These are phyloP conservation scores for Brassica rapa DNA, from an alignment of 345 rosid genomes.

Conservation along the genomic window DNA sequence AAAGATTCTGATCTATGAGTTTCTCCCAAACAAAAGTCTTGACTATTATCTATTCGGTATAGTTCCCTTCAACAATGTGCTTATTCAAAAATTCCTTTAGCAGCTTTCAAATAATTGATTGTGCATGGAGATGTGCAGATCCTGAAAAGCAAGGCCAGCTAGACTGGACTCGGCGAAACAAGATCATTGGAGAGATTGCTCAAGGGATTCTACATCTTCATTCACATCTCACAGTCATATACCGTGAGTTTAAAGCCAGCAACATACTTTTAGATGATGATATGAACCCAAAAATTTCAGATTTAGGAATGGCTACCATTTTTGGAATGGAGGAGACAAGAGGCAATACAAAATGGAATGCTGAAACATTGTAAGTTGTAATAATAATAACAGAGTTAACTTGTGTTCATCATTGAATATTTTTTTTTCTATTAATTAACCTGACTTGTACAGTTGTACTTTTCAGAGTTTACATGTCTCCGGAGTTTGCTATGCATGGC, in stretches of 20 bases:
- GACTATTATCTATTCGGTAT: slow-evolving; percentile 1
- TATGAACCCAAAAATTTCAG: neutral
- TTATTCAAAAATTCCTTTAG: neutral
- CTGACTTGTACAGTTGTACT: neutral
- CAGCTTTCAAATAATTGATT: neutral
- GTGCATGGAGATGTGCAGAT: neutral
- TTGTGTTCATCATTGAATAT: too few relatives aligned
- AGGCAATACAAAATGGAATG: neutral
- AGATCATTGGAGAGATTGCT: neutral
- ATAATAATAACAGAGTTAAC: neutral
- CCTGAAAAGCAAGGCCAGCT: neutral
- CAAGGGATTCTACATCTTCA: neutral
- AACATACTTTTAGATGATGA: neutral
- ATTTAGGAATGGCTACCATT: neutral
- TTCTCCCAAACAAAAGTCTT: neutral
- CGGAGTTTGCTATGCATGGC: neutral
- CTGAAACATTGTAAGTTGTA: neutral
- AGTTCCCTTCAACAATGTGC: neutral
- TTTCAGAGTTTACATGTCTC: neutral
- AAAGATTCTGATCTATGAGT: neutral
- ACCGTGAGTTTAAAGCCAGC: slow-evolving; percentile 1
- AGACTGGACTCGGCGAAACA: too few relatives aligned
- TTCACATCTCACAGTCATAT: neutral
- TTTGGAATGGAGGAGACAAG: neutral
- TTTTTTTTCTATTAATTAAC: neutral